Evolutionary conservation across 257 asterid genomes (phyloP), one percentile per base, ranked within the genome.

Genomic region (Eustoma russellianum): DNA sequence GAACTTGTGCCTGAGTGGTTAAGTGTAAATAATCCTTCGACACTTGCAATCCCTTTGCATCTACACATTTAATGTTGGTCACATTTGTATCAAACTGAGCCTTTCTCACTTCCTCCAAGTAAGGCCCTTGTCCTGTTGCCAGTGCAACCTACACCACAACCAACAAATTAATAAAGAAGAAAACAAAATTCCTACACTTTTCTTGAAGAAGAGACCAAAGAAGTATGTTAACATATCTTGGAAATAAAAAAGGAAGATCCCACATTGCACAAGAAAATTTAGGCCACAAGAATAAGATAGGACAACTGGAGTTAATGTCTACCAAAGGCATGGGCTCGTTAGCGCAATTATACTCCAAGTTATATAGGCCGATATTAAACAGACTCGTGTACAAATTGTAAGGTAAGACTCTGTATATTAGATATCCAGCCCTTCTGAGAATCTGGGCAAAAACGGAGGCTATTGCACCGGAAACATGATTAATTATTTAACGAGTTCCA

Each of bases 351-450:
- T 24, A 18, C 12, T 13, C 35, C 0, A n/a, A 24, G 30, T 24
- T 4, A 24, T 2, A 24, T 24, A 24, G 1, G 30, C 2, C 30
- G 3, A 24, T 24, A 24, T 24, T 24, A 0, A 41, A 55, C 30
- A 56, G n/a, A n/a, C n/a, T 48, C 24, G 13, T 48, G 61, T 45
- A 38, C 12, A 28, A 45, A n/a, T n/a, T n/a, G n/a, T n/a, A n/a
- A n/a, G n/a, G n/a, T n/a, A n/a, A n/a, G n/a, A n/a, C n/a, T n/a
- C 12, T 13, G n/a, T n/a, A n/a, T n/a, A n/a, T 86, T 86, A 2
- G 89, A 80, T 35, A 86, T 82, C 69, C 78, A 55, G 9, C 80
- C 89, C 24, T 80, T 86, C 93, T 80, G 9, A 24, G 28, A 43
- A 13, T 30, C 50, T 46, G 28, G 12, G 19, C 5, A 15, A 9